Conservation (phyloP, 176 grass and related monocot species). For the Otatea glauca region DNA sequence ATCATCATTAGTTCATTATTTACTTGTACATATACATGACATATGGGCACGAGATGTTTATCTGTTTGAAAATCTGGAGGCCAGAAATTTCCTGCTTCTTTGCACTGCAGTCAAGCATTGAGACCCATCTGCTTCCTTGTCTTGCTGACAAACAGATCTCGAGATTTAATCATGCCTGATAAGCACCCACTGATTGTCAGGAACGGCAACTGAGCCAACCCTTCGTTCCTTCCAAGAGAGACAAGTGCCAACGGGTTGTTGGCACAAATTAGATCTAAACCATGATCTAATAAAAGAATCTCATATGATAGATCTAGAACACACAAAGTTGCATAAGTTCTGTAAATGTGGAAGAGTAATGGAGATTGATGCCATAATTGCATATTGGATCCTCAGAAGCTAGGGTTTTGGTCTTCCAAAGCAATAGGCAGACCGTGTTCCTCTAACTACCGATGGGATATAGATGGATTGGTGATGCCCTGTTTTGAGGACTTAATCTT, state of each 20-base stretch:
- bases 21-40: background rate
- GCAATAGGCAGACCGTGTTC: too few relatives aligned
- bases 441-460: too few relatives aligned
- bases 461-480: too few relatives aligned
- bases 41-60: background rate
- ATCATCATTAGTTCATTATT: background rate
- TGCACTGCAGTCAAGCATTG: background rate
- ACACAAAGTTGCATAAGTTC: too few relatives aligned
- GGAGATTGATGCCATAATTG: too few relatives aligned
- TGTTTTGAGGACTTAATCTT: too few relatives aligned
- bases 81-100: background rate
- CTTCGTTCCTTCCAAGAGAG: conserved; percentile 69
- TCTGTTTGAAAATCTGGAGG: background rate
- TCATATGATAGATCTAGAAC: too few relatives aligned
- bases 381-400: too few relatives aligned
- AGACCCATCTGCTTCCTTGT: conserved; percentile 68
- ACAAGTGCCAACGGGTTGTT: conserved; percentile 43
- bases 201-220: conserved; percentile 53
- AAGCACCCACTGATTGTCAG: conserved; percentile 52
- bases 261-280: too few relatives aligned
- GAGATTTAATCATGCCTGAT: conserved; percentile 60
- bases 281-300: too few relatives aligned
- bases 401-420: too few relatives aligned
- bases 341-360: too few relatives aligned
- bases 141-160: conserved; percentile 54